These are phyloP conservation scores for Trametes punicea DNA, from an alignment of 768 basidiomycete genomes.

Conservation along the genomic window DNA sequence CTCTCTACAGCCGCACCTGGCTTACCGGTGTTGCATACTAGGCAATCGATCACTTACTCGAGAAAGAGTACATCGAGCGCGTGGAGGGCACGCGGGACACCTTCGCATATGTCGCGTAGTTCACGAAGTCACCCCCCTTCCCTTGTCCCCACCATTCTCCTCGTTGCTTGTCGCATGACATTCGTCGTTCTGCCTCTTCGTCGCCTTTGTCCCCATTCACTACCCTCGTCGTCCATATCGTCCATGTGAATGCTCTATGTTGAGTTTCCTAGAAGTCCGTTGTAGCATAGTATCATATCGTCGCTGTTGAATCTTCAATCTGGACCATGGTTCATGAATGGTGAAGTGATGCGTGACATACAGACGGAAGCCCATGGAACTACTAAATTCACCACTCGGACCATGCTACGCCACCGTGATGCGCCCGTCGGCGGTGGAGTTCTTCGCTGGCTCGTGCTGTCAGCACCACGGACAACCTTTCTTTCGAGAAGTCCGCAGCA, in stretches of 20 bases:
- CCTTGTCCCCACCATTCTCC: background rate
- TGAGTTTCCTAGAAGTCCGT: conserved; percentile 18
- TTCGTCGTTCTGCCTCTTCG: no score
- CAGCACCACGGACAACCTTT: no score
- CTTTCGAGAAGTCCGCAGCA: no score
- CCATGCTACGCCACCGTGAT: no score
- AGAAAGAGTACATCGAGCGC: conserved; percentile 97
- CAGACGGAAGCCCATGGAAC: no score
- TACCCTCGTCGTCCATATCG: background rate
- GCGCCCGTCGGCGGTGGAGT: no score
- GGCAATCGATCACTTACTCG: conserved; percentile 89
- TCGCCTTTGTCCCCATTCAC: background rate
- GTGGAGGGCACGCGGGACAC: conserved; percentile 89
- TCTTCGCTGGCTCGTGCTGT: no score
- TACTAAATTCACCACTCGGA: no score
- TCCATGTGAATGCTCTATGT: conserved; percentile 20
- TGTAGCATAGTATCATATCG: conserved; percentile 22
- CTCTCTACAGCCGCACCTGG: background rate
- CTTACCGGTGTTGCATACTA: conserved; percentile 26
- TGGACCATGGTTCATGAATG: conserved; percentile 1
- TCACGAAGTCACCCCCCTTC: background rate
- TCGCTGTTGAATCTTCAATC: background rate
- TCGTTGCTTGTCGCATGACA: no score
- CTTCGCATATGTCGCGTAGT: conserved; percentile 72
- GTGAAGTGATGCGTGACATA: background rate